A percentile compares a stretch with the other conserved stretches of the same genome.
Evolutionary conservation across 495 filamentous ascomycete species (phyloP).

Genomic region (Hypoxylon subgilvum): DNA sequence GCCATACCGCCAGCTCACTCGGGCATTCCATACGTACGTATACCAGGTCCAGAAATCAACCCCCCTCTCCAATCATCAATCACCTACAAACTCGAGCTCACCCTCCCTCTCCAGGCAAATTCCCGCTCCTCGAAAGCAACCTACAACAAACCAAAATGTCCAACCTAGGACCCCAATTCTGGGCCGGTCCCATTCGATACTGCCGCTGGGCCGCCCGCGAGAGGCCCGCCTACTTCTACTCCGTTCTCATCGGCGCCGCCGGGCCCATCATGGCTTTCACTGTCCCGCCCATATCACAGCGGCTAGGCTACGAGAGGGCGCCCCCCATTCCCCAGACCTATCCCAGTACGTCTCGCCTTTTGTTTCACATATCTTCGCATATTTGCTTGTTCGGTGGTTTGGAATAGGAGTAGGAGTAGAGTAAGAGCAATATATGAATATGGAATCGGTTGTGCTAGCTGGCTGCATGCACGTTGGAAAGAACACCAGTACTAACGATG

Average conservation of each 20-base stretch:
- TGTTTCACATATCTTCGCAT: not conserved
- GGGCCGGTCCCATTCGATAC: constrained; percentile 78
- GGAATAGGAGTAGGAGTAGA: too few relatives aligned
- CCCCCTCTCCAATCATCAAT: not conserved
- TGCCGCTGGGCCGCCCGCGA: constrained; percentile 83
- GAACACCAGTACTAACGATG: constrained; percentile 39
- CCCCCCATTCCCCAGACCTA: constrained; percentile 83
- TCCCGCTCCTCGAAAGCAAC: not conserved
- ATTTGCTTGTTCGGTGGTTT: not conserved
- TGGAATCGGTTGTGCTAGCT: too few relatives aligned
- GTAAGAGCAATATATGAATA: too few relatives aligned
- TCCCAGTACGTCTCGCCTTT: constrained; percentile 69
- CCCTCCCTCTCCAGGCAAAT: too few relatives aligned
- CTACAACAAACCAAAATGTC: constrained; percentile 59
- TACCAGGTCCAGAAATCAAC: too few relatives aligned
- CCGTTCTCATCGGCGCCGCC: constrained; percentile 69
- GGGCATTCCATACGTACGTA: constrained; percentile 4
- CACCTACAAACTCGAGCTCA: too few relatives aligned
- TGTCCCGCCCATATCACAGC: constrained; percentile 71
- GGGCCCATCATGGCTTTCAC: constrained; percentile 72
- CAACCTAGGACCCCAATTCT: constrained; percentile 73
- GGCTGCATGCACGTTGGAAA: too few relatives aligned
- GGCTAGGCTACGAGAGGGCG: constrained; percentile 72
- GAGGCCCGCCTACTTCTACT: constrained; percentile 87
- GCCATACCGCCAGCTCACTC: constrained; percentile 24